Conservation (phyloP, 768 basidiomycete genomes). For the Leccinum truebloodii region DNA sequence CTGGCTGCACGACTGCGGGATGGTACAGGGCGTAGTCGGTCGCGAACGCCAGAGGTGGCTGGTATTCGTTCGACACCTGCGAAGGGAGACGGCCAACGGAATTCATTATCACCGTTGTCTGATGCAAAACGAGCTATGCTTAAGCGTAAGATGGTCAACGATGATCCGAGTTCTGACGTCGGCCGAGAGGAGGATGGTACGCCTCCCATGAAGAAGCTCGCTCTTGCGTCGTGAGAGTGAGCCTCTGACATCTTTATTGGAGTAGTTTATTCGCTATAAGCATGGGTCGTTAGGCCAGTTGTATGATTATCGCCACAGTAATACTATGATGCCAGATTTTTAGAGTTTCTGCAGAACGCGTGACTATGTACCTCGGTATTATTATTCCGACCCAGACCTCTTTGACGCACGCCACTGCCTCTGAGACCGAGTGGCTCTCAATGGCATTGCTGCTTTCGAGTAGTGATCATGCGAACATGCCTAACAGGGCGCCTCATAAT, state of each 20-base stretch:
- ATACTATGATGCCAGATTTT: conserved; percentile 14
- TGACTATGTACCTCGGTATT: background rate
- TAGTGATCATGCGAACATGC: background rate
- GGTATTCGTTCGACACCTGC: conserved; percentile 41
- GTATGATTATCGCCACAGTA: conserved; percentile 24
- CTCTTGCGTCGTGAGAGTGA: conserved; percentile 40
- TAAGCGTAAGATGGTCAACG: conserved; percentile 76
- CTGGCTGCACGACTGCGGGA: conserved; percentile 68
- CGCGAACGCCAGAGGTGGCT: conserved; percentile 68
- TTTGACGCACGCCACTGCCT: background rate
- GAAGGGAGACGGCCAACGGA: conserved; percentile 30
- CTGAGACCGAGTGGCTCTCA: background rate
- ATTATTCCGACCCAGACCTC: background rate
- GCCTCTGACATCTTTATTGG: conserved; percentile 31
- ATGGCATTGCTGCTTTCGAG: conserved; percentile 6
- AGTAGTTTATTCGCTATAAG: conserved; percentile 33
- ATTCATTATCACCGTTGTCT: conserved; percentile 50
- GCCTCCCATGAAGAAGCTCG: conserved; percentile 70
- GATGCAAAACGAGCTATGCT: conserved; percentile 54
- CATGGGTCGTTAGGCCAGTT: conserved; percentile 25
- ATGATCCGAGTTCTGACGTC: conserved; percentile 39
- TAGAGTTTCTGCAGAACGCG: background rate
- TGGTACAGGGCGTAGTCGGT: conserved; percentile 66
- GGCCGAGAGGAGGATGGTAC: conserved; percentile 44
- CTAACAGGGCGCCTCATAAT: background rate